Conservation (phyloP, 2,329 filamentous ascomycete species). For the Monosporascus sp. region DNA sequence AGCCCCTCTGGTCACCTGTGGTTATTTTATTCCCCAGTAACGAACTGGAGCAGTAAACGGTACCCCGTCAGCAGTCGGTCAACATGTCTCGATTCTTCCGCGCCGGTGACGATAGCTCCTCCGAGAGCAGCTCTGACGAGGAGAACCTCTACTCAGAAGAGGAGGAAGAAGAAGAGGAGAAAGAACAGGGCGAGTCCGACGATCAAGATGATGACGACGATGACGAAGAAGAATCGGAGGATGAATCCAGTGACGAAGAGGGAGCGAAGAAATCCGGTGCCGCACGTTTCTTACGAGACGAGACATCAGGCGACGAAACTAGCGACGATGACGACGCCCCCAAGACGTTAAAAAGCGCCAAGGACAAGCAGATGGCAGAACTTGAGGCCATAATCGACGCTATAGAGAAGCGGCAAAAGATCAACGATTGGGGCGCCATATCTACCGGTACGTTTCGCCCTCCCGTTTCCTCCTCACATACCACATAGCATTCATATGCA, state of each 20-base stretch:
- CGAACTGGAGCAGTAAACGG: background rate
- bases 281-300: conserved; percentile 76
- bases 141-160: conserved; percentile 86
- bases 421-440: conserved; percentile 94
- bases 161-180: conserved; percentile 55
- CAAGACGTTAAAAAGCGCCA: conserved; percentile 90
- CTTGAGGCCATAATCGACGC: conserved; percentile 81
- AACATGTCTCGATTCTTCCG: conserved; percentile 97
- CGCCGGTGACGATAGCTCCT: conserved; percentile 86
- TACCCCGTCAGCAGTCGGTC: conserved; percentile 14
- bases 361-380: conserved; percentile 95
- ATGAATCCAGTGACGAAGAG: conserved; percentile 57
- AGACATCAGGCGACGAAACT: conserved; percentile 70
- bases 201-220: conserved; percentile 49
- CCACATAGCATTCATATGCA: no score
- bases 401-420: conserved; percentile 97
- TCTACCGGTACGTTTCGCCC: conserved; percentile 61
- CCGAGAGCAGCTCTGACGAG: conserved; percentile 92
- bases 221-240: conserved; percentile 47
- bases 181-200: conserved; percentile 43
- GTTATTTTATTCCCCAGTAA: background rate
- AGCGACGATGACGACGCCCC: conserved; percentile 85
- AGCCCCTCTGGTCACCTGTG: background rate
- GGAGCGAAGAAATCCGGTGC: conserved; percentile 64
- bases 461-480: background rate